phyloP scores from a whole-genome alignment of 2,329 filamentous ascomycete species.

The Aspergillus brasiliensis region DNA sequence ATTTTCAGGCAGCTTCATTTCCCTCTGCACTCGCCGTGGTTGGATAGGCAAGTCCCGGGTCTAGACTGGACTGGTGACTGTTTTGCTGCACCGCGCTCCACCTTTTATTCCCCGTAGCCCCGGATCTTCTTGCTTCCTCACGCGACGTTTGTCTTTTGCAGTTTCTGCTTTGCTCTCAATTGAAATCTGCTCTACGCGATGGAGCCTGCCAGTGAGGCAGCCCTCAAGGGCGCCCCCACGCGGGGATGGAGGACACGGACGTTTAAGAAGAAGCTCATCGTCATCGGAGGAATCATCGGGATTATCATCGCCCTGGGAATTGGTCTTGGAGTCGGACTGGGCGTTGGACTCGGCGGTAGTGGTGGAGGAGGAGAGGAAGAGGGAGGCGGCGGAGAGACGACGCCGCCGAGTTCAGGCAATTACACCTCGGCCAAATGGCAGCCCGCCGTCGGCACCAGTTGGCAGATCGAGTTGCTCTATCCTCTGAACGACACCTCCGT shows the following conservation, averaged over 20 bases:
- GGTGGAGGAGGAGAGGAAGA: constrained; percentile 25
- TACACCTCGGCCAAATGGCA: constrained; percentile 50
- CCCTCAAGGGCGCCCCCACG: constrained; percentile 20
- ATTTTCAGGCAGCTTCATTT: constrained; percentile 4
- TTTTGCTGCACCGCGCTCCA: not conserved
- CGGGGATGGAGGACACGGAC: constrained; percentile 33
- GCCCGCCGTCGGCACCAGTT: constrained; percentile 55
- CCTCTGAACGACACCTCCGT: constrained; percentile 45
- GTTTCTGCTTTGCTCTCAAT: not conserved
- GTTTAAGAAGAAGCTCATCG: constrained; percentile 36
- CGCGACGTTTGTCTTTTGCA: not conserved
- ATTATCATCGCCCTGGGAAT: constrained; percentile 54
- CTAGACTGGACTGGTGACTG: not conserved
- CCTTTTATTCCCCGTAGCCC: constrained; percentile 4
- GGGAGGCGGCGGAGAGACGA: constrained; percentile 22
- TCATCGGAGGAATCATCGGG: constrained; percentile 25
- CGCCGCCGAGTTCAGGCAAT: constrained; percentile 24
- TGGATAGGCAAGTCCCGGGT: not conserved
- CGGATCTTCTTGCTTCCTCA: constrained; percentile 7
- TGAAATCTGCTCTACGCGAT: constrained; percentile 11
- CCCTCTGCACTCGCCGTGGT: not conserved
- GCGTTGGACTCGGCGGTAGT: constrained; percentile 31
- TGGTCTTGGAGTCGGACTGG: constrained; percentile 60
- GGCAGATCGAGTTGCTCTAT: constrained; percentile 63
- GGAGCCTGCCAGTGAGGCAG: constrained; percentile 12